Base-by-base conservation (phyloP, 2,329 filamentous ascomycete species). In the Clarireedia sp. region DNA sequence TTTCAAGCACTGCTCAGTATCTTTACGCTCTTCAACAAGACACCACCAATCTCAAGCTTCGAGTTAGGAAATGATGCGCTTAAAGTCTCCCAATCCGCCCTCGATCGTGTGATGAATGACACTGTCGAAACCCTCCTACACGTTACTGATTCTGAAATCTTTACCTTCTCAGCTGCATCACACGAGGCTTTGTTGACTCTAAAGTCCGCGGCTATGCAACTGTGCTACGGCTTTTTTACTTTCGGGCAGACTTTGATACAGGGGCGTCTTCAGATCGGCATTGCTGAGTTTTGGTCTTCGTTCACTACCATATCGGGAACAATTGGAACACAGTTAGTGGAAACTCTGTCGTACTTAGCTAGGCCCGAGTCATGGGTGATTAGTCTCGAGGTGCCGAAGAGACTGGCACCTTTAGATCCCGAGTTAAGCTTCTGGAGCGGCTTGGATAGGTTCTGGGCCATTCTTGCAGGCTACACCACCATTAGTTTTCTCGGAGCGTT, bases 391-490 rank as follows among this genome's bases (percentile, higher is more conserved):
- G 67, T 76, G 7, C 59, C 63, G 62, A 74, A 23, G 72, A 75
- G 55, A 59, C 66, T 60, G 14, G 54, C 58, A 10, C 67, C 68
- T 14, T 53, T 69, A 14, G 77, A 87, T 63, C 77, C 80, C 7
- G 77, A 75, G 24, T 71, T 90, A 51, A 83, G 83, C 1, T 77
- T 82, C 52, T 92, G 88, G 88, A 78, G 80, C 57, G 75, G 77
- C 26, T 75, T 78, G 16, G 86, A 88, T 69, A 74, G 82, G 29
- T 78, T 80, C 55, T 82, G 78, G 73, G 90, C 92, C 14, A 88
- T 96, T 40, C 64, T 90, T 2, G 78, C 86, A 48, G 94, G 94
- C 12, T 99, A 99, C 68, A 67, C 83, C 0, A 85, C 90, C 47
- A 78, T 96, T 40, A 89, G 86, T 10, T 66, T 88, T 45, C 69